Evolutionary conservation across 257 asterid genomes (phyloP), one percentile per base, ranked within the genome.

Genomic region (Nyctanthes arbortristis): DNA sequence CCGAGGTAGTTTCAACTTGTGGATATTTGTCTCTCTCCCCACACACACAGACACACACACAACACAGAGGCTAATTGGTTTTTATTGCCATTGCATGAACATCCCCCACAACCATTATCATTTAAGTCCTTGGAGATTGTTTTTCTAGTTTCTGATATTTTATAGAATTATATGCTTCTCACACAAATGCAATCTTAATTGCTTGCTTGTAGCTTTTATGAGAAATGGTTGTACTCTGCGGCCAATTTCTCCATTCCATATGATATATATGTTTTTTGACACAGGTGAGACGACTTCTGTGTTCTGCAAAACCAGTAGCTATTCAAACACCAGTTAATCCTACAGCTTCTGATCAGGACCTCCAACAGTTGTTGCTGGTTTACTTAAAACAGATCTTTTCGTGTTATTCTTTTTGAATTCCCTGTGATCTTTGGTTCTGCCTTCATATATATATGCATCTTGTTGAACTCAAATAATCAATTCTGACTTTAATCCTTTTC

Each of bases 341-440:
- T 32, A 89, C 96, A 22, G 96, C 96, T 32, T 87, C 96, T 24
- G 99, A 93, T 82, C 99, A 93, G 78, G 99, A 93, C 73, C 81
- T 88, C 75, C 99, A 93, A 76, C 99, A 93, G 97, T 97, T 93
- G 85, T 77, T 65, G 64, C 61, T 78, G 49, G 75, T 72, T 61
- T 59, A 74, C 75, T 65, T 13, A 7, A 9, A 24, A 28, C 66
- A 32, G 72, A 25, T 52, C 35, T 69, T 65, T 74, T 28, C 36
- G 5, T 16, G 63, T 55, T 47, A 43, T 52, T 70, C 55, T 58
- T 28, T 63, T 52, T 25, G 43, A 66, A 60, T 16, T 40, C 20
- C 65, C 55, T 52, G 59, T 24, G 8, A 20, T 52, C 31, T 22
- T 52, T 52, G 11, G 24, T 24, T 52, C 31, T 2, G 59, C 30